A percentile compares a stretch with the other conserved stretches of the same genome.
These are phyloP conservation scores for Pisolithus thermaeus DNA, from an alignment of 1,284 basidiomycete genomes.

Conservation along the genomic window DNA sequence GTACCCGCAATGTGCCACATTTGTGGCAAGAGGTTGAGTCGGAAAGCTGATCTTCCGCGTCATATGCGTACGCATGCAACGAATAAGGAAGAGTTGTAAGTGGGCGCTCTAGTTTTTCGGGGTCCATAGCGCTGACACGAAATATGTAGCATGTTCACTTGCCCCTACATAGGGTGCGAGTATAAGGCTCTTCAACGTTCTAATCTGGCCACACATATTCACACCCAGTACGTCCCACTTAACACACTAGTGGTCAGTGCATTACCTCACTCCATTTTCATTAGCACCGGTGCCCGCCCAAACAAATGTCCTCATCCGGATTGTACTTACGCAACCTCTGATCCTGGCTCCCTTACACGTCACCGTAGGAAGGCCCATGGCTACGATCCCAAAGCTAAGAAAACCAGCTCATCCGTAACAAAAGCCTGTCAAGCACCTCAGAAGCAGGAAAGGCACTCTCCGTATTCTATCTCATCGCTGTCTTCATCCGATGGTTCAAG, in stretches of 20 bases:
- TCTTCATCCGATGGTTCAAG: neutral
- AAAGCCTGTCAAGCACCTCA: neutral
- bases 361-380: slow-evolving; percentile 23
- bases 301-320: slow-evolving; percentile 18
- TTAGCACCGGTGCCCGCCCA: slow-evolving; percentile 22
- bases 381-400: slow-evolving; percentile 12
- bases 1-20: slow-evolving; percentile 1
- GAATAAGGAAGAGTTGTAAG: slow-evolving; percentile 16
- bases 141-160: slow-evolving; percentile 21
- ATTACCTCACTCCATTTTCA: neutral
- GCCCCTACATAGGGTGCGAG: slow-evolving; percentile 19
- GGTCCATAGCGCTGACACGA: slow-evolving; percentile 3
- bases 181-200: slow-evolving; percentile 14
- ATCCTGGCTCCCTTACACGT: slow-evolving; percentile 25
- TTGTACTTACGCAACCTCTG: slow-evolving; percentile 20
- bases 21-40: slow-evolving; percentile 12
- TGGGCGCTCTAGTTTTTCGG: neutral
- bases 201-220: slow-evolving; percentile 17
- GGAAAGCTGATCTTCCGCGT: slow-evolving; percentile 17
- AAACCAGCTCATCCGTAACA: neutral
- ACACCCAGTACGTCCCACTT: slow-evolving; percentile 15
- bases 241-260: neutral
- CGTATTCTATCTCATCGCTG: neutral
- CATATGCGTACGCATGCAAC: slow-evolving; percentile 13
- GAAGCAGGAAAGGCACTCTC: neutral